phyloP scores from a whole-genome alignment of 2,329 filamentous ascomycete species.

The Clarireedia paspali region DNA sequence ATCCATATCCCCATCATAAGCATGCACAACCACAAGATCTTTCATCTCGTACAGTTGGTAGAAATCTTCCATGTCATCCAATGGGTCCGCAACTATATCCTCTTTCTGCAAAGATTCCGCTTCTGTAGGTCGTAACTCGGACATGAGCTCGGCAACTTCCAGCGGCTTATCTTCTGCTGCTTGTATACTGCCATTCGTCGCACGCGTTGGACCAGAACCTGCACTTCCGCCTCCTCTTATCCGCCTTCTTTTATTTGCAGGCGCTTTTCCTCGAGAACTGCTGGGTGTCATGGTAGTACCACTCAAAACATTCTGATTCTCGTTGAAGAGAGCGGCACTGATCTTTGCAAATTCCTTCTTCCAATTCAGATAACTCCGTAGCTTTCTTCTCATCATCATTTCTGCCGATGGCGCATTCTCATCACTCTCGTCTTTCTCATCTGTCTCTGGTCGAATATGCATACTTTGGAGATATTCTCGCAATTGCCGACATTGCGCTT shows the following conservation, averaged over 20 bases:
- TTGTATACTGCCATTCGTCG: slow-evolving; percentile 65
- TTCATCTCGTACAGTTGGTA: slow-evolving; percentile 89
- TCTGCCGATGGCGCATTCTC: slow-evolving; percentile 62
- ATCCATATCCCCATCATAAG: slow-evolving; percentile 92
- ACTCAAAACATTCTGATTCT: slow-evolving; percentile 71
- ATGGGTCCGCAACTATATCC: slow-evolving; percentile 67
- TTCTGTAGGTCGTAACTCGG: slow-evolving; percentile 74
- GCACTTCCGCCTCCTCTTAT: slow-evolving; percentile 68
- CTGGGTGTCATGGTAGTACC: slow-evolving; percentile 49
- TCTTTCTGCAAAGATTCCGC: slow-evolving; percentile 68
- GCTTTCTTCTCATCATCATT: slow-evolving; percentile 83
- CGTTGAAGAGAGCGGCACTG: slow-evolving; percentile 68
- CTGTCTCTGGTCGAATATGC: slow-evolving; percentile 54
- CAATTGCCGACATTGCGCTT: slow-evolving; percentile 77
- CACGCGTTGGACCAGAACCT: slow-evolving; percentile 51
- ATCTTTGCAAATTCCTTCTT: slow-evolving; percentile 84
- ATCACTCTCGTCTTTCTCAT: slow-evolving; percentile 37
- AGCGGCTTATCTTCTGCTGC: slow-evolving; percentile 75
- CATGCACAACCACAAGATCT: slow-evolving; percentile 80
- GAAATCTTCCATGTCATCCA: slow-evolving; percentile 87
- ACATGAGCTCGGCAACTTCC: slow-evolving; percentile 76
- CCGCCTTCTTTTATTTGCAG: slow-evolving; percentile 78
- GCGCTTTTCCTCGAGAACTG: slow-evolving; percentile 50
- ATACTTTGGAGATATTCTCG: slow-evolving; percentile 88
- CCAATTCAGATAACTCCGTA: slow-evolving; percentile 84